Conservation (phyloP, 2,329 filamentous ascomycete genomes). For the Blastomyces percursus region DNA sequence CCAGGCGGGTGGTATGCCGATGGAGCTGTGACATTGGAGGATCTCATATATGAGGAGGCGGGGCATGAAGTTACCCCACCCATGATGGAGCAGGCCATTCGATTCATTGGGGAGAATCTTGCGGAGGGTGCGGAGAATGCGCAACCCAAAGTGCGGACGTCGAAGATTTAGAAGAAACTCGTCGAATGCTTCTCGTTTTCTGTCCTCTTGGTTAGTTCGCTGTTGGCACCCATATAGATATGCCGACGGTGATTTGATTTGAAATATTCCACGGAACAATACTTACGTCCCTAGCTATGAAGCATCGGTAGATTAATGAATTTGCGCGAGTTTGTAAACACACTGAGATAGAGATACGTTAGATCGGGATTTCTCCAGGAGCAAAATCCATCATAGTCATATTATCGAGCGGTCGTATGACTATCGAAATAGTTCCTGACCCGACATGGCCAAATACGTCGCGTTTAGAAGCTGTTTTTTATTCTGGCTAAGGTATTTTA, state of each 20-base stretch:
- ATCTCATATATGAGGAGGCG: constrained; percentile 46
- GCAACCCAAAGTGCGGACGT: constrained; percentile 2
- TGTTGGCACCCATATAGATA: neutral
- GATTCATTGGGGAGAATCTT: constrained; percentile 41
- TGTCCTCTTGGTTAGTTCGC: neutral
- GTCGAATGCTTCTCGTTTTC: neutral
- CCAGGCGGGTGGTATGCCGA: constrained; percentile 40
- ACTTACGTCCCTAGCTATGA: neutral
- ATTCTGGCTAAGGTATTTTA: neutral
- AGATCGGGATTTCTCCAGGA: neutral
- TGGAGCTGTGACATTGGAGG: constrained; percentile 43
- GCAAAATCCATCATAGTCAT: neutral
- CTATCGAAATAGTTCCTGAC: neutral
- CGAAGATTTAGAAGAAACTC: neutral
- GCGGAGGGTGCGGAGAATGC: constrained; percentile 17
- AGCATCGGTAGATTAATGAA: neutral
- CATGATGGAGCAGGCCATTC: constrained; percentile 47
- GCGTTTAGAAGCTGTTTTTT: neutral
- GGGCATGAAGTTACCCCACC: constrained; percentile 48
- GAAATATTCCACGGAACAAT: neutral
- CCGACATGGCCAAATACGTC: neutral
- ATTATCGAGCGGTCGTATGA: neutral
- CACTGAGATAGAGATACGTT: neutral
- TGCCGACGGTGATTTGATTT: neutral
- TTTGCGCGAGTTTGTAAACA: neutral